Evolutionary conservation across 768 basidiomycete species (phyloP), one percentile per base, ranked within the genome.

Genomic region (Gloeopeniophorella convolvens): DNA sequence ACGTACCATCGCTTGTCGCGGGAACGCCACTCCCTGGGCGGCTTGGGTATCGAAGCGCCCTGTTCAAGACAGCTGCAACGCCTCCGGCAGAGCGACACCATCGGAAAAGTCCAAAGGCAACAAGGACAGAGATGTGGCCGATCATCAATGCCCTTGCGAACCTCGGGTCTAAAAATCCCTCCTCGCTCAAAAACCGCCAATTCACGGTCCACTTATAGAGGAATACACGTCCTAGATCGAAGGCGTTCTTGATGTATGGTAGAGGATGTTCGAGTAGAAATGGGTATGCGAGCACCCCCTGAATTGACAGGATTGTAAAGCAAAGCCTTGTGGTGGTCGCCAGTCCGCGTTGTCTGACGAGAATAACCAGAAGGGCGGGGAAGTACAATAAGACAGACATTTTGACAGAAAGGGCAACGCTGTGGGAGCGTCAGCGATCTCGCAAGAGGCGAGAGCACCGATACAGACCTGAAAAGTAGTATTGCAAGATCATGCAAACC

Each of bases 131-230:
- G 10, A 79, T 63, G 62, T 97, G 94, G 5, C 78, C 80, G 12
- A 77, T 52, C 15, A 98, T 69, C 13, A 99, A 71, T 0, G 70
- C 67, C 34, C 64, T 69, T 1, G 87, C 81, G 69, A 85, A 86
- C 36, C 61, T 63, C 3, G 67, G 64, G 52, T 80, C 83, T 40
- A 89, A 68, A 68, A 97, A 98, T 5, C 71, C 72, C n/a, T 77
- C 70, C 63, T 93, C 88, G 23, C 75, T 70, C 2, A 99, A 55
- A 61, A 95, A 85, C 37, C 92, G 79, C 96, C 96, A 99, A 63
- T 98, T 99, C 48, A 97, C 93, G 0, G 95, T 97, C 95, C 95
- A 99, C 63, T 89, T 83, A 66, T 88, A 96, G 26, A 96, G 68
- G 69, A 99, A 99, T 7, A 83, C 75, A 12, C 96, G 83, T 3